These are phyloP conservation scores for Boletus tylopilopsis DNA, from an alignment of 768 basidiomycete species.

Conservation along the genomic window DNA sequence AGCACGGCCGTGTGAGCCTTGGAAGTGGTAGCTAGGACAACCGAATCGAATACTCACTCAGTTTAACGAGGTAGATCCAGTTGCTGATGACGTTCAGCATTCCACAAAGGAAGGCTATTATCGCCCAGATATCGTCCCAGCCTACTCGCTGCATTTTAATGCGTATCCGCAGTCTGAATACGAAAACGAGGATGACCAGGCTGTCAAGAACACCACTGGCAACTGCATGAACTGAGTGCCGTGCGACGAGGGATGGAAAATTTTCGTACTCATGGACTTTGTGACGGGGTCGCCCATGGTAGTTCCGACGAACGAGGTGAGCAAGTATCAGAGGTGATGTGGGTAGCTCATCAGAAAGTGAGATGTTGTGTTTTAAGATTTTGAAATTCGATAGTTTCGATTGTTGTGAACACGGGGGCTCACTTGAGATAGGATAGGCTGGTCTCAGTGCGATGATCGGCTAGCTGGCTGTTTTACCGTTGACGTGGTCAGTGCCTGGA, in stretches of 20 bases:
- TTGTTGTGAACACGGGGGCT: not conserved
- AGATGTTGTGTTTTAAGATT: too few species aligned
- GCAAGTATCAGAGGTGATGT: not conserved
- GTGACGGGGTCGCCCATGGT: constrained; percentile 1
- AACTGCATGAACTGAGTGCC: constrained; percentile 1
- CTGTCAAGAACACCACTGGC: constrained; percentile 2
- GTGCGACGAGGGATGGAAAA: not conserved
- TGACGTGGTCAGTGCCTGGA: too few species aligned
- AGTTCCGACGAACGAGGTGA: not conserved
- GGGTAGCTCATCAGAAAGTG: not conserved
- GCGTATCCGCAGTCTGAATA: constrained; percentile 22
- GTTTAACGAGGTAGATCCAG: constrained; percentile 8
- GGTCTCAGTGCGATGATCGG: not conserved
- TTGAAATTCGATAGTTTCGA: too few species aligned
- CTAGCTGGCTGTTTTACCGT: too few species aligned
- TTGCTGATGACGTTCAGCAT: not conserved
- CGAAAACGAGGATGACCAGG: constrained; percentile 6
- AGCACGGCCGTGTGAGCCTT: not conserved
- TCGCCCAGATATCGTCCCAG: constrained; percentile 22
- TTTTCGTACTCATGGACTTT: constrained; percentile 1
- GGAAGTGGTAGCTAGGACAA: not conserved
- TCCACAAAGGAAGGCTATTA: constrained; percentile 14
- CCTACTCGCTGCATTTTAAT: constrained; percentile 17
- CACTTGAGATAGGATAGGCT: not conserved
- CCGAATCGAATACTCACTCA: constrained; percentile 1